Evolutionary conservation across 2,329 filamentous ascomycete genomes (phyloP).

Genomic region (Bipolaris sorokiniana): DNA sequence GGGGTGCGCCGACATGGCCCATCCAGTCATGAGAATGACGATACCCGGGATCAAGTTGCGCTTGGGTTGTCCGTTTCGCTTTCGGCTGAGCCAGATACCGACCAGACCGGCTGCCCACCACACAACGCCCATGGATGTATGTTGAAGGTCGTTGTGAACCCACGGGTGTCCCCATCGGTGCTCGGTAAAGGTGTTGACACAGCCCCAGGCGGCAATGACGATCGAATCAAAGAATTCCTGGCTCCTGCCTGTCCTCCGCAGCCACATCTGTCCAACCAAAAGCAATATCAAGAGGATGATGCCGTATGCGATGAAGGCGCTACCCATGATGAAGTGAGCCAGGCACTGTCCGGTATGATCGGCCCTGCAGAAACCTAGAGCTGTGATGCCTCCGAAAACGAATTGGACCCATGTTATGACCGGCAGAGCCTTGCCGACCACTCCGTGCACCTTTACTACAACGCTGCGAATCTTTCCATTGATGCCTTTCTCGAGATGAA

Average conservation of each 20-base stretch:
- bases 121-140: slow-evolving; percentile 98
- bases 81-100: slow-evolving; percentile 89
- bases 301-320: slow-evolving; percentile 93
- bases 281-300: slow-evolving; percentile 85
- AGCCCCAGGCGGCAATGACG: slow-evolving; percentile 93
- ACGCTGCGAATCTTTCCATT: slow-evolving; percentile 76
- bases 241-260: slow-evolving; percentile 79
- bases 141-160: slow-evolving; percentile 94
- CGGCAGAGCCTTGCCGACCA: slow-evolving; percentile 87
- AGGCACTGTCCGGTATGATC: slow-evolving; percentile 92
- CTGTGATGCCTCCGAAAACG: slow-evolving; percentile 92
- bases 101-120: slow-evolving; percentile 96
- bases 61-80: slow-evolving; percentile 82
- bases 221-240: slow-evolving; percentile 97
- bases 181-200: slow-evolving; percentile 97
- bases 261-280: slow-evolving; percentile 85
- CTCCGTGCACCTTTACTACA: slow-evolving; percentile 74
- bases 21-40: slow-evolving; percentile 90
- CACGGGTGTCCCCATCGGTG: slow-evolving; percentile 90
- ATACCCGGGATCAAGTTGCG: slow-evolving; percentile 92
- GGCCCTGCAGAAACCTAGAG: slow-evolving; percentile 88
- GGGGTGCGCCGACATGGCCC: slow-evolving; percentile 92
- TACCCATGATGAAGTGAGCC: slow-evolving; percentile 98
- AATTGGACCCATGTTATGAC: slow-evolving; percentile 90
- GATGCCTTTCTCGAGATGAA: slow-evolving; percentile 86